A percentile compares a stretch with the other conserved stretches of the same genome.
phyloP scores from a whole-genome alignment of 768 basidiomycete genomes.

The Coprinellus micaceus region DNA sequence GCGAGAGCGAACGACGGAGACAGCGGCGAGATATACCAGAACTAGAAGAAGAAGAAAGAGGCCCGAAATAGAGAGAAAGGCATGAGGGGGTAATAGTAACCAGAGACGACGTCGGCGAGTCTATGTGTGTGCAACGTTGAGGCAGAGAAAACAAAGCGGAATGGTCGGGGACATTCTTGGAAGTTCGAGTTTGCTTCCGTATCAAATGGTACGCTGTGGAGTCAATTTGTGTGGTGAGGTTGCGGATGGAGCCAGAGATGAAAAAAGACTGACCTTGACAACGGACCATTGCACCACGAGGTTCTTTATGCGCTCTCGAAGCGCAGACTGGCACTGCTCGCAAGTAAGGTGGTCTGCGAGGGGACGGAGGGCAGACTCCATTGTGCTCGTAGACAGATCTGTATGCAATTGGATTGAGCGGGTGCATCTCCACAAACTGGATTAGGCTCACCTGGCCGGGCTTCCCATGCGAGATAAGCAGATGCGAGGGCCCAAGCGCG shows the following conservation, averaged over 20 bases:
- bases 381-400: slow-evolving; percentile 72
- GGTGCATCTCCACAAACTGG: not conserved
- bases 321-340: slow-evolving; percentile 59
- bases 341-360: slow-evolving; percentile 67
- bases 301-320: slow-evolving; percentile 64
- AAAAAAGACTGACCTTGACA: slow-evolving; percentile 54
- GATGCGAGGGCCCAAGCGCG: slow-evolving; percentile 81
- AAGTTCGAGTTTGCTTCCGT: not conserved
- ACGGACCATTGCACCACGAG: slow-evolving; percentile 74
- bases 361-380: slow-evolving; percentile 70
- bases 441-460: slow-evolving; percentile 58
- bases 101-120: too few species aligned
- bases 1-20: too few species aligned
- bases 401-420: slow-evolving; percentile 13
- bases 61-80: too few species aligned
- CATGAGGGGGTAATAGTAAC: too few species aligned
- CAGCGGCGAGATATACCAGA: too few species aligned
- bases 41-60: too few species aligned
- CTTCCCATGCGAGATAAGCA: slow-evolving; percentile 83
- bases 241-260: slow-evolving; percentile 1
- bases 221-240: slow-evolving; percentile 1
- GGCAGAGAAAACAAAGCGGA: not conserved
- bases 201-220: slow-evolving; percentile 55
- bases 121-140: too few species aligned
- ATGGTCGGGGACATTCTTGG: not conserved